These are phyloP conservation scores for Fraxinus dipetala DNA, from an alignment of 305 asterid genomes.

Conservation along the genomic window DNA sequence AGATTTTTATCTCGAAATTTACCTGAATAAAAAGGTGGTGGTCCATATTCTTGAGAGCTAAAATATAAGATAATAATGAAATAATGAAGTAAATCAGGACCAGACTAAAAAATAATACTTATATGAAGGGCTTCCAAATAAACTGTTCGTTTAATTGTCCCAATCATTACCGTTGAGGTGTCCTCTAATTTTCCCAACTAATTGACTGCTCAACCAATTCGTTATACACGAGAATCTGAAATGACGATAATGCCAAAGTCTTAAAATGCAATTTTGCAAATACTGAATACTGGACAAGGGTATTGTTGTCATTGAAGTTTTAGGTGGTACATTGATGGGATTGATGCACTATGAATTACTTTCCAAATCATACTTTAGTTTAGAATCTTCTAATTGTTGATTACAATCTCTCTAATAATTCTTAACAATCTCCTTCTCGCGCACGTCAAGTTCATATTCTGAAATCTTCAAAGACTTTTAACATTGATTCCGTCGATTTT, in stretches of 20 bases:
- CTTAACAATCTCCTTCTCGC: not conserved
- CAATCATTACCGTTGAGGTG: constrained; percentile 16
- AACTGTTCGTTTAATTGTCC: constrained; percentile 18
- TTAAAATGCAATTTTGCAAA: not conserved
- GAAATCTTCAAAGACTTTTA: not conserved
- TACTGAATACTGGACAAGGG: not conserved
- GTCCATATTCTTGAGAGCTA: not conserved
- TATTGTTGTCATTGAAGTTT: not conserved
- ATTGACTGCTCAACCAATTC: not conserved
- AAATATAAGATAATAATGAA: not conserved
- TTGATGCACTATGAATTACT: not conserved
- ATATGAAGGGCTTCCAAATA: not conserved
- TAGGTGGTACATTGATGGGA: not conserved
- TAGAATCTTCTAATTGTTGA: not conserved
- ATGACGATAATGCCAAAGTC: not conserved
- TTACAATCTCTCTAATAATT: not conserved
- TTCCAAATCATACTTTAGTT: not conserved
- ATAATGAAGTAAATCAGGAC: not conserved
- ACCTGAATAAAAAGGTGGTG: not conserved
- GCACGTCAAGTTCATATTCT: not conserved
- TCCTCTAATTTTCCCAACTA: not conserved
- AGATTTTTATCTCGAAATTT: not conserved
- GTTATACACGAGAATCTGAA: not conserved
- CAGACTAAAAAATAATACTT: not conserved
- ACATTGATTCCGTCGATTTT: not conserved